Evolutionary conservation across 2,329 filamentous ascomycete species (phyloP).

Genomic region (Trichoderma sp.): DNA sequence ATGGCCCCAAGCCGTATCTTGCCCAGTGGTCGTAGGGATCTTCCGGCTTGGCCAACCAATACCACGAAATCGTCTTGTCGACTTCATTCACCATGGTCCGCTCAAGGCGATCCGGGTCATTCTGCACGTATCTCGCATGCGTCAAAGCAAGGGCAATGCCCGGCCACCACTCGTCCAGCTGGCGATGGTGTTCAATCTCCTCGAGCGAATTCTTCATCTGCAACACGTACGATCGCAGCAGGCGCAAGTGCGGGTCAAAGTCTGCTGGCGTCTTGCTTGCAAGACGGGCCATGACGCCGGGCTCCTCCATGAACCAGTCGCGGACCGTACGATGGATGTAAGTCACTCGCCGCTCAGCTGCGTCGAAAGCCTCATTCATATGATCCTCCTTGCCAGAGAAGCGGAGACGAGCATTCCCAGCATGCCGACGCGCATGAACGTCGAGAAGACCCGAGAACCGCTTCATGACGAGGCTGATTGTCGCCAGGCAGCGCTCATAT

Average conservation of each 20-base stretch:
- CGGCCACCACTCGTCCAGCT: conserved; percentile 44
- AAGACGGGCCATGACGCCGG: conserved; percentile 31
- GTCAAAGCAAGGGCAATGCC: conserved; percentile 42
- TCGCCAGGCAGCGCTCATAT: conserved; percentile 26
- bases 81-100: conserved; percentile 34
- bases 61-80: conserved; percentile 35
- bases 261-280: background rate
- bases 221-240: conserved; percentile 39
- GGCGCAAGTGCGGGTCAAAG: conserved; percentile 38
- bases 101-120: conserved; percentile 28
- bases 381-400: conserved; percentile 20
- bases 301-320: conserved; percentile 36
- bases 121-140: conserved; percentile 36
- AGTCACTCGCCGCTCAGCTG: conserved; percentile 31
- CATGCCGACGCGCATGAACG: conserved; percentile 28
- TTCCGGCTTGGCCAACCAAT: conserved; percentile 34
- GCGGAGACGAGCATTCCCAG: conserved; percentile 28
- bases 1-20: conserved; percentile 36
- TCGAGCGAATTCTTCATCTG: conserved; percentile 39
- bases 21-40: conserved; percentile 40
- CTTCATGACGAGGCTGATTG: conserved; percentile 26
- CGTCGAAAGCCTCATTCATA: background rate
- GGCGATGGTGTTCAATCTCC: conserved; percentile 40
- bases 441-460: conserved; percentile 35
- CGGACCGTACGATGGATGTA: conserved; percentile 41